These are phyloP conservation scores for Massariosphaeria phaeospora DNA, from an alignment of 495 filamentous ascomycete genomes.

Conservation along the genomic window DNA sequence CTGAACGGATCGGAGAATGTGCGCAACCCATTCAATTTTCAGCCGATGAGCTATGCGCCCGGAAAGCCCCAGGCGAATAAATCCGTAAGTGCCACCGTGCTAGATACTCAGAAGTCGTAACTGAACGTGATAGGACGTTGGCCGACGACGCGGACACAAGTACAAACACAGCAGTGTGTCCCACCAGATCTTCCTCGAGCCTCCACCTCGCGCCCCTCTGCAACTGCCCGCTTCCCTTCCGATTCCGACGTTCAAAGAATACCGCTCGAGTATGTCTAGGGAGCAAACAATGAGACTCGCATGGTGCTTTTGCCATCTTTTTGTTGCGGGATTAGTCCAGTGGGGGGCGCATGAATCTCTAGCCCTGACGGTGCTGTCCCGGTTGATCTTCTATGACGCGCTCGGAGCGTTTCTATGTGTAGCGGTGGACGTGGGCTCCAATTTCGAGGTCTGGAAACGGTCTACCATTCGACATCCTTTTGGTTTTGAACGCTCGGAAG, in stretches of 20 bases:
- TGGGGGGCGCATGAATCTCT: conserved; percentile 82
- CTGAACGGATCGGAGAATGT: conserved; percentile 44
- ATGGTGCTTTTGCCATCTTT: conserved; percentile 87
- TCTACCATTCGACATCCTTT: conserved; percentile 92
- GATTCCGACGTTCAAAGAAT: conserved; percentile 85
- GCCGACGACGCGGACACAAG: conserved; percentile 89
- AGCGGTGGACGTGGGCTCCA: conserved; percentile 81
- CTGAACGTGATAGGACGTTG: conserved; percentile 51
- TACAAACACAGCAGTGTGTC: conserved; percentile 97
- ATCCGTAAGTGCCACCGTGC: conserved; percentile 70
- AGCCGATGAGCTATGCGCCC: conserved; percentile 58
- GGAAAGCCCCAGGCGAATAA: conserved; percentile 71
- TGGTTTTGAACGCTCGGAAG: conserved; percentile 78
- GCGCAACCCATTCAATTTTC: conserved; percentile 84
- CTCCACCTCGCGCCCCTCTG: conserved; percentile 79
- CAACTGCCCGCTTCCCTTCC: conserved; percentile 89
- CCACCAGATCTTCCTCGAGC: conserved; percentile 94
- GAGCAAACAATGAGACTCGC: conserved; percentile 75
- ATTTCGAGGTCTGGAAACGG: conserved; percentile 96
- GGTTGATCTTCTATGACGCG: conserved; percentile 91
- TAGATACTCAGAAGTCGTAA: no score
- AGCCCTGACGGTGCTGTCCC: conserved; percentile 86
- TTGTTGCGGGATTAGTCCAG: conserved; percentile 74
- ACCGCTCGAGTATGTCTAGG: conserved; percentile 74
- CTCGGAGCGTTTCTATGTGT: conserved; percentile 90